Conservation (phyloP, 208 protist genomes). For the Zelonia costaricensis region DNA sequence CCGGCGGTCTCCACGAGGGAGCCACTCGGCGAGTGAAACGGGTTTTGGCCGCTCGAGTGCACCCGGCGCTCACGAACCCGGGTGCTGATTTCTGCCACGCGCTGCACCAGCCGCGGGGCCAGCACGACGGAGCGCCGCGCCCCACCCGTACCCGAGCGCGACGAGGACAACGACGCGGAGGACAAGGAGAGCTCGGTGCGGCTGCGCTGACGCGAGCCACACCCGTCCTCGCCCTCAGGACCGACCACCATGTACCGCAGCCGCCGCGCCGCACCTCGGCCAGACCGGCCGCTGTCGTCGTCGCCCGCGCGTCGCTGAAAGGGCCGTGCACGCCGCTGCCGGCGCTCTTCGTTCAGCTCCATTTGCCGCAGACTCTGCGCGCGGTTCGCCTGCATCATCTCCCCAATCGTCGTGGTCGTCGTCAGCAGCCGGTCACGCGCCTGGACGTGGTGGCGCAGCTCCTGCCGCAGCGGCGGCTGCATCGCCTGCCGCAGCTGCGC, state of each 20-base stretch:
- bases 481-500: slow-evolving; percentile 34
- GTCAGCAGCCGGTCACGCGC: slow-evolving; percentile 47
- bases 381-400: slow-evolving; percentile 76
- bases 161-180: slow-evolving; percentile 1
- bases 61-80: slow-evolving; percentile 12
- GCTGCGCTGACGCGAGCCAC: neutral
- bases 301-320: neutral
- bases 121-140: neutral
- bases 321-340: slow-evolving; percentile 14
- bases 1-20: neutral
- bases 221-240: neutral
- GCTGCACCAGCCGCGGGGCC: slow-evolving; percentile 23
- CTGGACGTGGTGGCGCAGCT: slow-evolving; percentile 41
- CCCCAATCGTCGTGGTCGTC: slow-evolving; percentile 57
- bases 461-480: slow-evolving; percentile 30
- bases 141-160: neutral
- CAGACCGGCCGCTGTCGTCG: neutral
- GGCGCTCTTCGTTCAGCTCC: slow-evolving; percentile 38
- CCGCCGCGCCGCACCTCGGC: neutral
- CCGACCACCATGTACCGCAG: slow-evolving; percentile 3
- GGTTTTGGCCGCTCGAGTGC: neutral
- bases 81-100: slow-evolving; percentile 19
- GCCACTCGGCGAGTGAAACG: neutral
- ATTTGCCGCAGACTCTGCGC: slow-evolving; percentile 53
- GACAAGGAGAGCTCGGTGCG: too few species aligned